Evolutionary conservation across 192 early-diverging fungal genomes (phyloP).

Genomic region (Coemansia sp.): DNA sequence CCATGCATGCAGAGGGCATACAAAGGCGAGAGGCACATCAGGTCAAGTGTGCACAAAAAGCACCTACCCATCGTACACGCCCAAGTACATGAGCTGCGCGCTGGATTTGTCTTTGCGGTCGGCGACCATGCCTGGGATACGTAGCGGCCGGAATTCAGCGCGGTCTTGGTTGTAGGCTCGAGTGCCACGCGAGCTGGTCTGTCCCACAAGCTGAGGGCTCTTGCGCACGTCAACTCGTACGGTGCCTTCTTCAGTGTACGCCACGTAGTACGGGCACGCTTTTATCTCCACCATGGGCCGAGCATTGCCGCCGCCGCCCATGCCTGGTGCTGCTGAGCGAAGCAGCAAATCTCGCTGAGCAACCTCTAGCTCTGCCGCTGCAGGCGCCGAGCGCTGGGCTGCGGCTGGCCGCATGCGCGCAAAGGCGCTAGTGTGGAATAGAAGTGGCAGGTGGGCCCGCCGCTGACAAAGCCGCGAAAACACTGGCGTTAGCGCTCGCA

Average conservation of each 20-base stretch:
- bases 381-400: conserved; percentile 11
- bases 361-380: not conserved
- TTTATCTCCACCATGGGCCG: not conserved
- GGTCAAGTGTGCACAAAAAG: not conserved
- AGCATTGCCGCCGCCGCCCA: conserved; percentile 3
- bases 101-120: conserved; percentile 43
- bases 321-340: not conserved
- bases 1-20: not conserved
- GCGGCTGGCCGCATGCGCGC: not conserved
- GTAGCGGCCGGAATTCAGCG: conserved; percentile 47
- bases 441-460: not conserved
- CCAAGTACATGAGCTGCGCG: conserved; percentile 50
- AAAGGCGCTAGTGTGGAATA: conserved; percentile 9
- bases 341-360: not conserved
- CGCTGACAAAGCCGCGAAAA: not conserved
- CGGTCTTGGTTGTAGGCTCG: conserved; percentile 51
- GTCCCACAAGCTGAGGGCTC: conserved; percentile 46
- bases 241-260: conserved; percentile 46
- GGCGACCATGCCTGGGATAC: conserved; percentile 49
- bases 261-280: conserved; percentile 45
- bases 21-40: not conserved
- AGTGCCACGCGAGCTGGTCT: conserved; percentile 43
- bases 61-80: conserved; percentile 46
- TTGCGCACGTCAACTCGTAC: conserved; percentile 52
- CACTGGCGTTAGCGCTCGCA: not conserved